A percentile compares a stretch with the other conserved stretches of the same genome.
Conservation (phyloP, 305 asterid species). For the Withania somnifera region DNA sequence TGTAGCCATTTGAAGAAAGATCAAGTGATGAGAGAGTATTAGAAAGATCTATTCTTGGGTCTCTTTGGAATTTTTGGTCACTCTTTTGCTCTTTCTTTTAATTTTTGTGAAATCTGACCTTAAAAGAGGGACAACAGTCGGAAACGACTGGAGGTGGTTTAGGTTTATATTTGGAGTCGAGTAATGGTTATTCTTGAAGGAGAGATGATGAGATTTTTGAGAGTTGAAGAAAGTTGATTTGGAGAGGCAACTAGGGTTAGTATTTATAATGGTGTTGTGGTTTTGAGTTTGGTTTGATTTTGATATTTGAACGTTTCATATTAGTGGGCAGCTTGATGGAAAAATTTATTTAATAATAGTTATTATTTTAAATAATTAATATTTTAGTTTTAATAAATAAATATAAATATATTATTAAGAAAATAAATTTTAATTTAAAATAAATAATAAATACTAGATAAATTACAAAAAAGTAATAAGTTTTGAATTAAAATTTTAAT, state of each 20-base stretch:
- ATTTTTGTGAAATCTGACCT: too few species aligned
- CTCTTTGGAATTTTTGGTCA: background rate
- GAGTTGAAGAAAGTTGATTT: background rate
- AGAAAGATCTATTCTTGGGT: background rate
- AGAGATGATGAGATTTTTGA: background rate
- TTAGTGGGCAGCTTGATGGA: too few species aligned
- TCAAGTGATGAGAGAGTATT: background rate
- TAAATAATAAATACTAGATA: too few species aligned
- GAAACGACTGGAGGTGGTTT: background rate
- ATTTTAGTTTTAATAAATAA: too few species aligned
- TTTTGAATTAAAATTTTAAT: too few species aligned
- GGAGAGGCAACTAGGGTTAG: slow-evolving; percentile 20
- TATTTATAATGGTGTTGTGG: slow-evolving; percentile 22
- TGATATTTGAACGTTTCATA: too few species aligned
- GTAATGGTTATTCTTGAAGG: background rate
- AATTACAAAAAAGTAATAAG: too few species aligned
- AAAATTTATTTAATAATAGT: background rate
- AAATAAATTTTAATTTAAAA: too few species aligned
- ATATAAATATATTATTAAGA: too few species aligned
- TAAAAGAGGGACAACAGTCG: too few species aligned
- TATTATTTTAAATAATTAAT: too few species aligned
- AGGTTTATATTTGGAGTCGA: background rate
- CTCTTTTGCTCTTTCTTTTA: background rate
- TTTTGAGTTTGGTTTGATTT: background rate
- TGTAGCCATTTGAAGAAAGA: background rate